Evolutionary conservation across 1,284 basidiomycete genomes (phyloP).

Genomic region (Crocinoboletus sp.): DNA sequence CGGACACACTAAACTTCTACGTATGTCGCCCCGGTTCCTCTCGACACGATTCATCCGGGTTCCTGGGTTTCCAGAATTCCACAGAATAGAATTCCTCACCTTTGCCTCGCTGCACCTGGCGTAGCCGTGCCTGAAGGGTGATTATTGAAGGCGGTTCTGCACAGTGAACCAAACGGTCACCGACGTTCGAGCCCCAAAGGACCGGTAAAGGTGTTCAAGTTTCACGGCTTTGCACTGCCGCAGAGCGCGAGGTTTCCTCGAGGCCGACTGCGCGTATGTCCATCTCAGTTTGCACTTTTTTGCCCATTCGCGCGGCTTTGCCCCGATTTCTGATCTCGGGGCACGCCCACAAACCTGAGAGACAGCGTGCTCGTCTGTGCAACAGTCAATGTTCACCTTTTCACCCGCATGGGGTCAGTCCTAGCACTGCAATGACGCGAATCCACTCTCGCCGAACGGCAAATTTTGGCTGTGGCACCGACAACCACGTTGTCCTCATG

Average conservation of each 20-base stretch:
- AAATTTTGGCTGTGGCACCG: constrained; percentile 10
- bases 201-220: not conserved
- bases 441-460: constrained; percentile 16
- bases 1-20: too few relatives aligned
- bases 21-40: not conserved
- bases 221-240: constrained; percentile 20
- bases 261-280: constrained; percentile 17
- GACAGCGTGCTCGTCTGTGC: too few relatives aligned
- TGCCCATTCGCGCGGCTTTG: not conserved
- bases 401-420: constrained; percentile 11
- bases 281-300: not conserved
- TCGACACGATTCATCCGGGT: constrained; percentile 1
- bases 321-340: not conserved
- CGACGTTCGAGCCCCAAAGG: constrained; percentile 9
- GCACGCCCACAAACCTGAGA: constrained; percentile 1
- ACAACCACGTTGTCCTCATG: constrained; percentile 28
- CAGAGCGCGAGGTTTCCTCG: constrained; percentile 24
- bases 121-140: constrained; percentile 12
- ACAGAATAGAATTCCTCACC: constrained; percentile 11
- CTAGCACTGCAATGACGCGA: constrained; percentile 23
- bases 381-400: too few relatives aligned
- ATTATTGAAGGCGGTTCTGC: constrained; percentile 13
- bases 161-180: constrained; percentile 4
- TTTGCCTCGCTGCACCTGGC: constrained; percentile 17
- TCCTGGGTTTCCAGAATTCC: constrained; percentile 5